Conservation (phyloP, 2,329 filamentous ascomycete genomes). For the Penicillium psychrosexuale region DNA sequence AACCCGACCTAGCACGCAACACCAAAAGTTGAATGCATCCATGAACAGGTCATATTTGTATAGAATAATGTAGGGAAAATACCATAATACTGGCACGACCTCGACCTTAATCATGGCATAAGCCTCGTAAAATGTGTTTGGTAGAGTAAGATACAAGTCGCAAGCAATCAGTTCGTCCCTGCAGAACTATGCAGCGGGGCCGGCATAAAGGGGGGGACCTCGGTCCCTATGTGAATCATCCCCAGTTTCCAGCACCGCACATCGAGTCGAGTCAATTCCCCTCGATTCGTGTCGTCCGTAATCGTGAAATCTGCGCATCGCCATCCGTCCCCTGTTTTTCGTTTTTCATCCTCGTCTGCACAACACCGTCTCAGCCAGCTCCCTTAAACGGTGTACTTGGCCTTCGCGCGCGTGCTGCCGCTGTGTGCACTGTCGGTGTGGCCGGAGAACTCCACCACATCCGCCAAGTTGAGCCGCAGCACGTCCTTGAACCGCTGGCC, state of each 20-base stretch:
- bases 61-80: conserved; percentile 8
- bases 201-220: conserved; percentile 17
- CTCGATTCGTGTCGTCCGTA: conserved; percentile 9
- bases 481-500: conserved; percentile 91
- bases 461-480: conserved; percentile 70
- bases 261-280: conserved; percentile 9
- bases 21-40: not conserved
- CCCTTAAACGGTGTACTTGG: conserved; percentile 78
- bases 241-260: conserved; percentile 8
- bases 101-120: conserved; percentile 14
- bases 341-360: conserved; percentile 17
- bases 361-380: conserved; percentile 11
- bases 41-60: conserved; percentile 10
- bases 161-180: conserved; percentile 30
- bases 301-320: conserved; percentile 11
- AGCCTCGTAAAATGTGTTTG: conserved; percentile 30
- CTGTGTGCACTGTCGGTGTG: conserved; percentile 92
- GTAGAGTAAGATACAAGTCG: conserved; percentile 35
- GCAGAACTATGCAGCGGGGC: conserved; percentile 20
- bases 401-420: conserved; percentile 91
- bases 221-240: conserved; percentile 17
- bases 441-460: conserved; percentile 89
- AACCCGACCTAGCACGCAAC: not conserved
- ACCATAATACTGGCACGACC: conserved; percentile 7
- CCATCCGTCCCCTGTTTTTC: conserved; percentile 10